Base-by-base conservation (phyloP, 2,329 filamentous ascomycete genomes). In the Phialophora expanda region DNA sequence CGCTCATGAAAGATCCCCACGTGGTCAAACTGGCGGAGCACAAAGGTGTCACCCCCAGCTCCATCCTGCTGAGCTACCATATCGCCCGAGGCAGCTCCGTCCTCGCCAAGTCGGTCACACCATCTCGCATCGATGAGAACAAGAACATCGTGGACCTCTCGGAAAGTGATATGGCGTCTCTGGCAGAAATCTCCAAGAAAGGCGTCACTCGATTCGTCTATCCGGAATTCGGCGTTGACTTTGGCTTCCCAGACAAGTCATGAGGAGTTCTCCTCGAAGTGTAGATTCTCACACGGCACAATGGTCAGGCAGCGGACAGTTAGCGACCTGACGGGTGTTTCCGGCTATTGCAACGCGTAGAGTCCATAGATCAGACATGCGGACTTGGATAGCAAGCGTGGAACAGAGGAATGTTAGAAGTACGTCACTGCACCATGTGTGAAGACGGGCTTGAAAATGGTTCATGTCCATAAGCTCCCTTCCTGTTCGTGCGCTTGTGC, bases 1-100 rank as follows among this genome's bases (percentile, higher is more conserved):
- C 79, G 34, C 67, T 81, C 32, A 77, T 81, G 72, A 76, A 75
- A 9, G 78, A 78, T 0, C 77, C 77, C 63, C 75, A 78, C 4
- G 76, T 81, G 30, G 75, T 79, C 20, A 76, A 77, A 54, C 76
- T 81, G 44, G 78, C 79, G 4, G 72, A 78, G 66, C 76, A 77
- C 71, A 78, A 75, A 61, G 75, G 75, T 1, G 78, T 79, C 46
- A 74, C 73, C 7, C 76, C 78, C 0, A 78, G 79, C 11, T 74
- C 74, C 22, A 76, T 81, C 62, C 70, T 81, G 60, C 71, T 81
- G 67, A 81, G 79, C 70, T 81, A 79, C 76, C 79, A 81, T 70
- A 73, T 73, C 30, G 71, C 70, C 12, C 38, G 70, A 64, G 70
- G 71, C 44, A 68, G 62, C 11, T 64, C 66, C 3, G 68, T 68